These are phyloP conservation scores for Reticulascus tulasneorum DNA, from an alignment of 2,329 filamentous ascomycete genomes.

Conservation along the genomic window DNA sequence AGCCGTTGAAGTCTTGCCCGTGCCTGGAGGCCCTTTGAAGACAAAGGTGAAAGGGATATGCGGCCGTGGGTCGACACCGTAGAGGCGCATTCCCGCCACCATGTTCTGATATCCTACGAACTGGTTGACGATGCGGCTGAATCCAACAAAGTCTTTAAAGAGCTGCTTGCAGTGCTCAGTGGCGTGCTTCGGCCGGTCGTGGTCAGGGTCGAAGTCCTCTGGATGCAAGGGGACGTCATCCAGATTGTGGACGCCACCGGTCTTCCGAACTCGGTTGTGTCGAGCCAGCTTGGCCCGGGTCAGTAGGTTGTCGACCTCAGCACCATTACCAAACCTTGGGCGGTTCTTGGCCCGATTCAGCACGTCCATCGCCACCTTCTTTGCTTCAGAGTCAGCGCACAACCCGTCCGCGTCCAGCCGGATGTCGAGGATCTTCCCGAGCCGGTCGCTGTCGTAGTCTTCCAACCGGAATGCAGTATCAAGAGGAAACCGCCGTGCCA, in stretches of 20 bases:
- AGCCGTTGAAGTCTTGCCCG: slow-evolving; percentile 57
- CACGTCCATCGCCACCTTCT: slow-evolving; percentile 42
- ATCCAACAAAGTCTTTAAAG: slow-evolving; percentile 56
- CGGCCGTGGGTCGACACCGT: slow-evolving; percentile 49
- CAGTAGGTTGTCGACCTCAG: slow-evolving; percentile 56
- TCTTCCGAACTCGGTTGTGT: background rate
- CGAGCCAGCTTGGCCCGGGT: slow-evolving; percentile 19
- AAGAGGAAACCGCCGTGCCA: slow-evolving; percentile 53
- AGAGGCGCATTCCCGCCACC: slow-evolving; percentile 44
- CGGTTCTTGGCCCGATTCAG: slow-evolving; percentile 47
- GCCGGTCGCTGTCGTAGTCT: slow-evolving; percentile 50
- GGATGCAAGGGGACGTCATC: slow-evolving; percentile 21
- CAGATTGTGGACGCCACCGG: background rate
- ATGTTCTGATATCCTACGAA: slow-evolving; percentile 52
- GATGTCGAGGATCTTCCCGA: slow-evolving; percentile 47
- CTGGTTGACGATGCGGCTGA: slow-evolving; percentile 46
- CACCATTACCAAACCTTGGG: slow-evolving; percentile 59
- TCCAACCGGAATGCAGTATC: slow-evolving; percentile 54
- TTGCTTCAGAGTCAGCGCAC: slow-evolving; percentile 40
- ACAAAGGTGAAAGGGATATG: slow-evolving; percentile 53
- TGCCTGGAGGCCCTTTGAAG: slow-evolving; percentile 55
- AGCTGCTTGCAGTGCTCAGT: slow-evolving; percentile 26
- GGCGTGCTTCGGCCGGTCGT: slow-evolving; percentile 34
- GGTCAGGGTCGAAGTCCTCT: slow-evolving; percentile 30
- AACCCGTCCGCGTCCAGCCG: slow-evolving; percentile 49